These are phyloP conservation scores for Arxiozyma heterogenica DNA, from an alignment of 1,139 yeast species.

Conservation along the genomic window DNA sequence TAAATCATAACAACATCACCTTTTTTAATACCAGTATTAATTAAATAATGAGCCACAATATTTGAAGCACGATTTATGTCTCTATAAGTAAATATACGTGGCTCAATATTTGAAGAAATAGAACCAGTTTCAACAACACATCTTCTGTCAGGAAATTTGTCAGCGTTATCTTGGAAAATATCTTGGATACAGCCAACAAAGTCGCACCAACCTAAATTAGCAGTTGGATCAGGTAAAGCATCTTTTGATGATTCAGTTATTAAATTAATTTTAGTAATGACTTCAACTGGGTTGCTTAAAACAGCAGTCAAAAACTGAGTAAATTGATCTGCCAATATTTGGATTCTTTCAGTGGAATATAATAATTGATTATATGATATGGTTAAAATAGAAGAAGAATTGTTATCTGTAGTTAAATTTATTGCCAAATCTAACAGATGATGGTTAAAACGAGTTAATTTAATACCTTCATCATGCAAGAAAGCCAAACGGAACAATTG, in stretches of 20 bases:
- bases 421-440: conserved; percentile 25
- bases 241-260: conserved; percentile 53
- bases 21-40: conserved; percentile 66
- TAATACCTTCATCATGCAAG: conserved; percentile 11
- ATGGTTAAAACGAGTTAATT: conserved; percentile 20
- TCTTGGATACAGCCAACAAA: conserved; percentile 95
- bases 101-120: conserved; percentile 43
- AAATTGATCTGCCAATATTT: conserved; percentile 65
- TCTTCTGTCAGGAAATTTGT: conserved; percentile 68
- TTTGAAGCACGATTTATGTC: conserved; percentile 94
- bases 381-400: conserved; percentile 11
- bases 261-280: conserved; percentile 56
- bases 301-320: conserved; percentile 40
- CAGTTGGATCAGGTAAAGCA: conserved; percentile 78
- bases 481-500: conserved; percentile 41
- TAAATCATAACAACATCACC: conserved; percentile 97
- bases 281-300: conserved; percentile 32
- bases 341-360: conserved; percentile 61
- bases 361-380: conserved; percentile 61
- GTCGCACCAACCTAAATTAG: conserved; percentile 80
- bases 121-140: conserved; percentile 88
- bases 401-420: conserved; percentile 14
- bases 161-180: conserved; percentile 80
- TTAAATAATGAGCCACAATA: conserved; percentile 80
- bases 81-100: conserved; percentile 68